Evolutionary conservation across 2,329 filamentous ascomycete species (phyloP).

Genomic region (Monosporascus sp.): DNA sequence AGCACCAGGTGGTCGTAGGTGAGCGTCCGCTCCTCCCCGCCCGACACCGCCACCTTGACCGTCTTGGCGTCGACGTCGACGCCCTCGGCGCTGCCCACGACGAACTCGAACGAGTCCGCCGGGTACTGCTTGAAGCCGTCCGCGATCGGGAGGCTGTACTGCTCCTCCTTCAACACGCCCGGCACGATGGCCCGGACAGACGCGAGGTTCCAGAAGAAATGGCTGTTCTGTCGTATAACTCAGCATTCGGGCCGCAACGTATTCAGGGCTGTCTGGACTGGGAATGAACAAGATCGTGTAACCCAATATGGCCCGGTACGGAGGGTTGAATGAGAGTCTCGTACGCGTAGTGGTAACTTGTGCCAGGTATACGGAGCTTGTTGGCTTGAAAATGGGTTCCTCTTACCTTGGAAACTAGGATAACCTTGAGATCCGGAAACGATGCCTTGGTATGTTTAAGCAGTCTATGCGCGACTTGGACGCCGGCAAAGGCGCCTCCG

Average conservation of each 20-base stretch:
- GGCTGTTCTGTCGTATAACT: conserved; percentile 38
- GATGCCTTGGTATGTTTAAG: conserved; percentile 45
- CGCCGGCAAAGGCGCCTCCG: conserved; percentile 48
- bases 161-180: conserved; percentile 41
- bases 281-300: no score
- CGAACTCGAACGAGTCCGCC: conserved; percentile 42
- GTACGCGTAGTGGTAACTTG: no score
- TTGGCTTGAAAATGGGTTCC: no score
- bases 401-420: conserved; percentile 51
- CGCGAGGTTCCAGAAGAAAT: conserved; percentile 56
- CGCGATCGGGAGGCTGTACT: conserved; percentile 45
- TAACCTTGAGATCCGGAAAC: conserved; percentile 44
- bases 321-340: no score
- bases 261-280: neutral
- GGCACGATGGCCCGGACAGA: conserved; percentile 52
- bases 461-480: conserved; percentile 48
- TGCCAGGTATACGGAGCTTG: no score
- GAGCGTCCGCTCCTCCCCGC: conserved; percentile 26
- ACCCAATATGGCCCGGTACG: no score
- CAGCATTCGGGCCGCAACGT: neutral
- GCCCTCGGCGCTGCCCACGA: conserved; percentile 43
- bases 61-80: conserved; percentile 35
- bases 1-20: conserved; percentile 54
- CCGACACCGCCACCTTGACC: conserved; percentile 34
- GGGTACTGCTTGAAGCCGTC: conserved; percentile 47